Evolutionary conservation across 805 yeast species (phyloP), one percentile per base, ranked within the genome.

Genomic region (Metschnikowia arizonensis): DNA sequence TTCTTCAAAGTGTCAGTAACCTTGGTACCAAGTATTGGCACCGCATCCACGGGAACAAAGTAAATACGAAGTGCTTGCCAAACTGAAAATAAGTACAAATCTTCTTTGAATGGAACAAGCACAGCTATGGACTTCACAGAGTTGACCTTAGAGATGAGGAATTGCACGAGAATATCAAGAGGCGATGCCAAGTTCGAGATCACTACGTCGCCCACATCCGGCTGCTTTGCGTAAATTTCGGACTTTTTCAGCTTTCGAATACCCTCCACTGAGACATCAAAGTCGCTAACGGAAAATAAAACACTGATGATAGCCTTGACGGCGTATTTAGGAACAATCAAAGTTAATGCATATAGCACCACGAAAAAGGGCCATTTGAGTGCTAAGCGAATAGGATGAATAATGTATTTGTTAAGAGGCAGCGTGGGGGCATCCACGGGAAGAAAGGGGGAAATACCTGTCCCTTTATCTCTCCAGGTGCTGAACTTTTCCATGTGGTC

Each of bases 391-490:
- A 47, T 30, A 5, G 52, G 49, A 21, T 48, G 50, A 12, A 46
- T 33, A 3, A 55, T 29, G 23, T 43, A 44, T 19, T 52, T 50
- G 5, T 47, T 23, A 9, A 47, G 3, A 2, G 49, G 19, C 11
- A 48, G 30, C 25, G 48, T 43, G 3, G 73, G 59, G 33, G 60
- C 48, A n/a, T 66, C 54, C 0, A 61, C 53, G 1, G 95, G 95
- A 66, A 85, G 69, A 54, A 88, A 88, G 2, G 97, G 97, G 0
- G 95, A 83, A 29, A 89, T 85, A n/a, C 97, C 97, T 1, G 97
- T 89, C 4, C 91, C 93, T 50, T 82, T 85, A 60, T 88, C 97
- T 63, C 96, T 76, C 83, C 86, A 88, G 49, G 77, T 76, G 21
- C 93, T 81, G 66, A 79, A 89, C 65, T 55, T 55, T 41, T 55